A percentile compares a stretch with the other conserved stretches of the same genome.
These are phyloP conservation scores for Suillus paluster DNA, from an alignment of 768 basidiomycete species.

Conservation along the genomic window DNA sequence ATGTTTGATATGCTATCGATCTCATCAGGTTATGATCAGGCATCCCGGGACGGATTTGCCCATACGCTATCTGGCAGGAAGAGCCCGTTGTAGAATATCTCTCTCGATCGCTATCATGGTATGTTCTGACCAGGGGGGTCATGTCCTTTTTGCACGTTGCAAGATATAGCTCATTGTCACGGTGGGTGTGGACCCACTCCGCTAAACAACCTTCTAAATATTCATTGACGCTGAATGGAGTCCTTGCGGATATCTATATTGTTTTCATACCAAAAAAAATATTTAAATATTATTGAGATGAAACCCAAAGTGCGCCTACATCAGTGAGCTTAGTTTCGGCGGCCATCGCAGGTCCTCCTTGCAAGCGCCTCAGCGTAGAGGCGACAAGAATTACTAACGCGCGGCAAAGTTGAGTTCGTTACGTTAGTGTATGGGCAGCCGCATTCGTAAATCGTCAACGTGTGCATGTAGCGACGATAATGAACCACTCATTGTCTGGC, in stretches of 20 bases:
- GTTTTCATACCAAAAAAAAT: background rate
- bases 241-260: background rate
- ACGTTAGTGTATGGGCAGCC: background rate
- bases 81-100: conserved; percentile 18
- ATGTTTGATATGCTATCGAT: conserved; percentile 18
- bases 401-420: background rate
- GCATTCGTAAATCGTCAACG: background rate
- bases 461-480: background rate
- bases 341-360: background rate
- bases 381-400: background rate
- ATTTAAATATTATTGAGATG: background rate
- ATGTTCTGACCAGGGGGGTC: conserved; percentile 12
- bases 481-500: background rate
- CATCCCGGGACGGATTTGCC: conserved; percentile 24
- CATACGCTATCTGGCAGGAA: conserved; percentile 18
- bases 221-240: background rate
- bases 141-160: conserved; percentile 2
- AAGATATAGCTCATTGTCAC: background rate
- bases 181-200: background rate
- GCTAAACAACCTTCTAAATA: no score
- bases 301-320: background rate
- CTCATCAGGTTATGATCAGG: conserved; percentile 7
- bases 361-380: background rate
- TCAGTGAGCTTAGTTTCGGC: background rate
- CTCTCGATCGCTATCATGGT: conserved; percentile 25